Evolutionary conservation across 495 filamentous ascomycete genomes (phyloP).

Genomic region (Daldinia caldariorum): DNA sequence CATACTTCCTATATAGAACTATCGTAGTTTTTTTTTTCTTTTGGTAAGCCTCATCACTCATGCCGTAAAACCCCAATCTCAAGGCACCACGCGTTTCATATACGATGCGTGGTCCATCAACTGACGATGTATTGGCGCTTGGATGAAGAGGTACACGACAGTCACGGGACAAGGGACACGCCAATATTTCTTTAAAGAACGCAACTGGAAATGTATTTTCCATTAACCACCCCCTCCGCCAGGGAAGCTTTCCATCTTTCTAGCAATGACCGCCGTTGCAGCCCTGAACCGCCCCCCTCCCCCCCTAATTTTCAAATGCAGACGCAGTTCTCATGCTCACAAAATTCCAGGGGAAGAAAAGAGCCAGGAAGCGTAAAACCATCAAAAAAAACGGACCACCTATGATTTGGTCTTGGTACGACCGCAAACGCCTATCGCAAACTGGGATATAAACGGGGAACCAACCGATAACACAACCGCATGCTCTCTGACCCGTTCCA

Average conservation of each 20-base stretch:
- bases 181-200: conserved; percentile 21
- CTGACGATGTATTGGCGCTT: neutral
- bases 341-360: conserved; percentile 19
- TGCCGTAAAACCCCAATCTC: neutral
- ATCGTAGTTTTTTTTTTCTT: too few relatives aligned
- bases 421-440: conserved; percentile 35
- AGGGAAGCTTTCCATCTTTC: conserved; percentile 2
- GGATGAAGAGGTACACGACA: conserved; percentile 4
- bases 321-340: conserved; percentile 18
- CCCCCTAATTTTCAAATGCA: conserved; percentile 26
- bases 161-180: conserved; percentile 5
- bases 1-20: too few relatives aligned
- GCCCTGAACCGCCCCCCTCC: conserved; percentile 10
- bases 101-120: neutral
- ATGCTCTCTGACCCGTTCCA: conserved; percentile 37
- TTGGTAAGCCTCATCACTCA: too few relatives aligned
- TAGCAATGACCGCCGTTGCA: conserved; percentile 17
- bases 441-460: conserved; percentile 21
- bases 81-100: neutral
- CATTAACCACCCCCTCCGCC: conserved; percentile 38
- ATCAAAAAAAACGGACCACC: conserved; percentile 15
- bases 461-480: conserved; percentile 19
- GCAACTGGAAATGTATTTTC: conserved; percentile 34
- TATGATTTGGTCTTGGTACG: conserved; percentile 1
- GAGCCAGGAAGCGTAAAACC: conserved; percentile 8